phyloP scores from a whole-genome alignment of 2,329 filamentous ascomycete species.

The Teratosphaeriaceae sp. region DNA sequence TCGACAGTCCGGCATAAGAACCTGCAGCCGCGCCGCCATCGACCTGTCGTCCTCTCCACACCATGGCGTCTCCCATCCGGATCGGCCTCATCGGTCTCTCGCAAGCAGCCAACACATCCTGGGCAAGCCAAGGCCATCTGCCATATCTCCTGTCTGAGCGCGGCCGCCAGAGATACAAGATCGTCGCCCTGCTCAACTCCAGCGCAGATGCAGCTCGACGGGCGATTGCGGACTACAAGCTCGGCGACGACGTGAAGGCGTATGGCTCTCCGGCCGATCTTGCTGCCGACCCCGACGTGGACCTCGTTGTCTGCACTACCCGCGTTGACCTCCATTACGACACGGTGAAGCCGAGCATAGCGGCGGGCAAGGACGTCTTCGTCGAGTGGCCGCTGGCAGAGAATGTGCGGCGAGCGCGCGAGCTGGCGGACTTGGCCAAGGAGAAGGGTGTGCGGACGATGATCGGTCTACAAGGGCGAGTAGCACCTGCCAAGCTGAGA shows the following conservation, averaged over 20 bases:
- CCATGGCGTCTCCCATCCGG: conserved; percentile 40
- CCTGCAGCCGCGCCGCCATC: too few relatives aligned
- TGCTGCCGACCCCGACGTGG: conserved; percentile 41
- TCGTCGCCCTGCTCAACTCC: conserved; percentile 47
- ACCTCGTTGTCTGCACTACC: conserved; percentile 42
- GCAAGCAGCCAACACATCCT: conserved; percentile 44
- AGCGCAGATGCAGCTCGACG: conserved; percentile 35
- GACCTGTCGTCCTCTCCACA: too few relatives aligned
- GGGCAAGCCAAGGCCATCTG: conserved; percentile 52
- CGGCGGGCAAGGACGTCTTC: conserved; percentile 43
- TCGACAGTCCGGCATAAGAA: too few relatives aligned
- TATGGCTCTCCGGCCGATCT: conserved; percentile 39
- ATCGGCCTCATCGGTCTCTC: conserved; percentile 55
- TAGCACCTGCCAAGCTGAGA: conserved; percentile 34
- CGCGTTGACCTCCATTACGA: conserved; percentile 39
- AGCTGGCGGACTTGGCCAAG: conserved; percentile 37
- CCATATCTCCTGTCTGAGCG: conserved; percentile 51
- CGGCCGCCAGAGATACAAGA: conserved; percentile 34
- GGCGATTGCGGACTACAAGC: conserved; percentile 35
- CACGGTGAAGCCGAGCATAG: conserved; percentile 36
- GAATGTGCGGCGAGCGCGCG: conserved; percentile 36
- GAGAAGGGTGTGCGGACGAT: conserved; percentile 37
- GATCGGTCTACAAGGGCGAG: conserved; percentile 43
- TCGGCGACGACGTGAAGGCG: conserved; percentile 35
- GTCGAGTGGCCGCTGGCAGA: conserved; percentile 46